Evolutionary conservation across 78 protist species (phyloP).

Genomic region (Protostelium mycophagum): DNA sequence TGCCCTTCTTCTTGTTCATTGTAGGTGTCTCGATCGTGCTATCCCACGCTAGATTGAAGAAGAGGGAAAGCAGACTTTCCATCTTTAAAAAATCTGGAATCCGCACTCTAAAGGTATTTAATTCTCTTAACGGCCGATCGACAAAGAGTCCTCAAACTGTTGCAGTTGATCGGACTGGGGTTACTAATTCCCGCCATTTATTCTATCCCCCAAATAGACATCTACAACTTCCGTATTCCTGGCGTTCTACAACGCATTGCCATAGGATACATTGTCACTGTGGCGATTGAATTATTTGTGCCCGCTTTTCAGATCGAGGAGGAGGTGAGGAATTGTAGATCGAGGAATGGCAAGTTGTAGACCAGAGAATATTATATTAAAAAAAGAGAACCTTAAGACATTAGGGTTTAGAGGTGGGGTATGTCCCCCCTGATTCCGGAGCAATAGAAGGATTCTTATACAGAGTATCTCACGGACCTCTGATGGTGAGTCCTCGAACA

Average conservation of each 20-base stretch:
- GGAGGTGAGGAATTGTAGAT: too few species aligned
- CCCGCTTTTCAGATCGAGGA: not conserved
- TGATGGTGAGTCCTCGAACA: not conserved
- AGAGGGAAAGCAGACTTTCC: not conserved
- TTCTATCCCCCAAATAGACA: not conserved
- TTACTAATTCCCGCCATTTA: not conserved
- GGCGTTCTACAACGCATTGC: conserved; percentile 5
- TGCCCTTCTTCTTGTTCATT: conserved; percentile 6
- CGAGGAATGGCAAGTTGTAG: too few species aligned
- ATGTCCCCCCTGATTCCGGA: not conserved
- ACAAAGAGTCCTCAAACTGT: not conserved
- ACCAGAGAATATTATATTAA: too few species aligned
- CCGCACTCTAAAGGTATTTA: not conserved
- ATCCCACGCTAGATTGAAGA: not conserved
- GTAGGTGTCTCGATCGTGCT: not conserved
- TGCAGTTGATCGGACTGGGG: not conserved
- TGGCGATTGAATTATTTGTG: not conserved
- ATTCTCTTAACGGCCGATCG: not conserved
- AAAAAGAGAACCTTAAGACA: not conserved
- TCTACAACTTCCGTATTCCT: not conserved
- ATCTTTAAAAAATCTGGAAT: not conserved
- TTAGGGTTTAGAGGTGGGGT: not conserved
- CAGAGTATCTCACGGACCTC: not conserved
- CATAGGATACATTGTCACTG: conserved; percentile 1
- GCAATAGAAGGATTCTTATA: not conserved